Evolutionary conservation across 2,329 filamentous ascomycete genomes (phyloP), one percentile per base, ranked within the genome.

Genomic region (Phaeosphaeriaceae sp.): DNA sequence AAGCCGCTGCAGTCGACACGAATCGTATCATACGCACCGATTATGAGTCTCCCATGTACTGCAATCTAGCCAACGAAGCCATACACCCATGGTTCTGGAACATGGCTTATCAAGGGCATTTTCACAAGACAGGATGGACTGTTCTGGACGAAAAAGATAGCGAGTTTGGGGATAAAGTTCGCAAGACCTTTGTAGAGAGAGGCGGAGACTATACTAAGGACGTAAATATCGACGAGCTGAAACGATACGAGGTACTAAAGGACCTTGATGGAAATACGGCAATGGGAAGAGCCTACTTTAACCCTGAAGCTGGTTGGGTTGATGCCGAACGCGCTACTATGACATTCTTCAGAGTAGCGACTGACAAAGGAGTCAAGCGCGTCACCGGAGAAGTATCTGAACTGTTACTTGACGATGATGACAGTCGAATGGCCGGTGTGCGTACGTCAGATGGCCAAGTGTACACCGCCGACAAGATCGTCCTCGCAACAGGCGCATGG

Each of bases 1-100:
- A 73, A 57, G 86, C 86, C 0, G 86, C 85, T 0, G 85, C 82
- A 17, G 84, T 86, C 57, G 85, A 88, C 56, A 72, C 88, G 31
- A 88, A 88, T 69, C 88, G 88, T 68, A 88, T 88, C 55, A 78
- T 88, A 11, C 80, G 86, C 1, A 84, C 83, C 7, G 85, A 88
- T 58, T 88, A 88, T 61, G 83, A 84, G 53, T 83, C 86, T 47
- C 76, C 78, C 0, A 84, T 86, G 54, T 88, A 88, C 59, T 83
- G 84, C 3, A 78, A 85, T 2, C 71, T 87, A 1, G 76, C 77
- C 5, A 75, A 75, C 48, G 75, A 79, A 61, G 77, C 78, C 0
- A 73, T 79, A 10, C 63, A 77, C 40, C 75, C 75, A 13, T 80
- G 77, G 78, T 83, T 81, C 54, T 70, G 67, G 67, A 64, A 56